These are phyloP conservation scores for Aspergillus sp. DNA, from an alignment of 2,329 filamentous ascomycete genomes.

Conservation along the genomic window DNA sequence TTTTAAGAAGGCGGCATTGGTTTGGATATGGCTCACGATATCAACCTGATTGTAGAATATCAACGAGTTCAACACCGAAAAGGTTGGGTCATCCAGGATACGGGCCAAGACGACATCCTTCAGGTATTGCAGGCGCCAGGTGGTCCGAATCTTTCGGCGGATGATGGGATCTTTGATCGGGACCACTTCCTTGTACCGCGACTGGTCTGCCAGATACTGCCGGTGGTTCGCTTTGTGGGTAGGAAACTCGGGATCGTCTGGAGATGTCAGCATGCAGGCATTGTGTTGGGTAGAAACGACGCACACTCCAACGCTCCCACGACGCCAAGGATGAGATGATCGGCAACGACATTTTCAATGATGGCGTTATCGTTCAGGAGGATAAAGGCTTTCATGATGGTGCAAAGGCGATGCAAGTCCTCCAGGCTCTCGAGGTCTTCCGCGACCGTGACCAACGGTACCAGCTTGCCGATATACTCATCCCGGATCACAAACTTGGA, in stretches of 20 bases:
- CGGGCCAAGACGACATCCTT: slow-evolving; percentile 97
- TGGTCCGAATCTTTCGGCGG: slow-evolving; percentile 86
- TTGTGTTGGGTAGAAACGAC: slow-evolving; percentile 11
- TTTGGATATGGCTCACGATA: slow-evolving; percentile 89
- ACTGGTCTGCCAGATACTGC: slow-evolving; percentile 79
- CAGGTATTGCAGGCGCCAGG: slow-evolving; percentile 88
- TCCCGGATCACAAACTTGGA: slow-evolving; percentile 78
- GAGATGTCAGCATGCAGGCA: slow-evolving; percentile 2
- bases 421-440: slow-evolving; percentile 81
- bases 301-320: slow-evolving; percentile 85
- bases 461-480: slow-evolving; percentile 78
- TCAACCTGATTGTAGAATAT: slow-evolving; percentile 99
- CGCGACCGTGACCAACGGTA: slow-evolving; percentile 75
- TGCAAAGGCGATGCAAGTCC: slow-evolving; percentile 86
- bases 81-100: slow-evolving; percentile 94
- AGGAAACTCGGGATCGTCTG: slow-evolving; percentile 90
- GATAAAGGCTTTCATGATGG: slow-evolving; percentile 95
- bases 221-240: slow-evolving; percentile 96
- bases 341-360: slow-evolving; percentile 86
- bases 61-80: slow-evolving; percentile 90
- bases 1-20: slow-evolving; percentile 65
- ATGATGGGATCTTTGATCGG: slow-evolving; percentile 75
- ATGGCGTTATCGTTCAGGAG: slow-evolving; percentile 89
- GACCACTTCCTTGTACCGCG: slow-evolving; percentile 92
- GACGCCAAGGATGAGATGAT: slow-evolving; percentile 80